Percentiles rank a stretch among this genome's conserved stretches.
phyloP scores from a whole-genome alignment of 2,329 filamentous ascomycete genomes.

The Myriosclerotinia curreyana region DNA sequence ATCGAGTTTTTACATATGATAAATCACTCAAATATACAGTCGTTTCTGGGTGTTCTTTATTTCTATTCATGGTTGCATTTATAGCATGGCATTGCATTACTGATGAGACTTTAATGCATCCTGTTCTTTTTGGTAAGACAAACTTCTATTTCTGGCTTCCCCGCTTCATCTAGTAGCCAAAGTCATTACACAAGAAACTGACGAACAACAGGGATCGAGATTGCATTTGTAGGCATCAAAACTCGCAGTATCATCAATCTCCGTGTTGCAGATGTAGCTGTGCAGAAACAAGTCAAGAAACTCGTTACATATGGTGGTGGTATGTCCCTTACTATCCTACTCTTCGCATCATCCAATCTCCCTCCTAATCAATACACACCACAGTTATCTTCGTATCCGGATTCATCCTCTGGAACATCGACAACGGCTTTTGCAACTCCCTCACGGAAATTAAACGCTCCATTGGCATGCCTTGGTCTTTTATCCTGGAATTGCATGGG shows the following conservation, averaged over 20 bases:
- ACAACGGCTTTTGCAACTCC: slow-evolving; percentile 50
- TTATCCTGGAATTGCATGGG: slow-evolving; percentile 57
- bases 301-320: slow-evolving; percentile 33
- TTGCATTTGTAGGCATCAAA: slow-evolving; percentile 27
- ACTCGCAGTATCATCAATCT: slow-evolving; percentile 35
- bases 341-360: neutral
- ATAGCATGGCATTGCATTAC: slow-evolving; percentile 41
- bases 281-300: slow-evolving; percentile 32
- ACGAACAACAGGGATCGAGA: slow-evolving; percentile 27
- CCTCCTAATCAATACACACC: neutral
- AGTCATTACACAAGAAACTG: neutral
- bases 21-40: slow-evolving; percentile 48
- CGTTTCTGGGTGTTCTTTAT: slow-evolving; percentile 43
- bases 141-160: neutral
- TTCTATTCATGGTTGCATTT: slow-evolving; percentile 43
- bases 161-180: neutral
- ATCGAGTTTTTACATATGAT: slow-evolving; percentile 47
- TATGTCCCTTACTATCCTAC: slow-evolving; percentile 22
- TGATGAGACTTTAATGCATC: slow-evolving; percentile 28
- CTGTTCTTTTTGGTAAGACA: slow-evolving; percentile 27
- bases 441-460: slow-evolving; percentile 46
- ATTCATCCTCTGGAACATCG: slow-evolving; percentile 56
- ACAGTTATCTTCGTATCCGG: slow-evolving; percentile 43
- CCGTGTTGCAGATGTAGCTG: slow-evolving; percentile 29
- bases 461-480: slow-evolving; percentile 54